These are phyloP conservation scores for Prunella vulgaris DNA, from an alignment of 257 asterid species.

Conservation along the genomic window DNA sequence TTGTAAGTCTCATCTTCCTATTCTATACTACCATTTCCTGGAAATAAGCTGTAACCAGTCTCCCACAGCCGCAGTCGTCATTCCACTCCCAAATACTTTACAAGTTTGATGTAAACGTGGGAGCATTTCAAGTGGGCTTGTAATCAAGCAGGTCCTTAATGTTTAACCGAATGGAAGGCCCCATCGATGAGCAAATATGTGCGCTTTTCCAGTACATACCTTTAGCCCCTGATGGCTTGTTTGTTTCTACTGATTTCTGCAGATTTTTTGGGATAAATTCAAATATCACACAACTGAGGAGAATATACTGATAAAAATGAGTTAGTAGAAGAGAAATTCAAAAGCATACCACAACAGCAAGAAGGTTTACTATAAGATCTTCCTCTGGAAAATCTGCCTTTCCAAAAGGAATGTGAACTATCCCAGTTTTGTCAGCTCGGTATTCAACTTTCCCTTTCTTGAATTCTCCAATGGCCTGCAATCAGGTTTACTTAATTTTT, in stretches of 20 bases:
- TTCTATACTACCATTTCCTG: slow-evolving; percentile 24
- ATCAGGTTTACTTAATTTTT: neutral
- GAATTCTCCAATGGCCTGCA: slow-evolving; percentile 90
- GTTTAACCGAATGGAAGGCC: slow-evolving; percentile 88
- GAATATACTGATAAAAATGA: neutral
- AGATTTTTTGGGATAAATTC: neutral
- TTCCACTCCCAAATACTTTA: slow-evolving; percentile 25
- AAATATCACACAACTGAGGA: neutral
- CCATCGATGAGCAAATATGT: slow-evolving; percentile 90
- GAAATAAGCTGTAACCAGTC: slow-evolving; percentile 14
- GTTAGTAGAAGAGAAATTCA: neutral
- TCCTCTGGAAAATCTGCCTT: slow-evolving; percentile 84
- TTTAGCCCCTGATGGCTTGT: slow-evolving; percentile 91
- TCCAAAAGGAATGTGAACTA: slow-evolving; percentile 94
- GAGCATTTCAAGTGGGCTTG: slow-evolving; percentile 48
- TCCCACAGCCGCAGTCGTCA: neutral
- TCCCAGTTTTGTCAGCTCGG: slow-evolving; percentile 99
- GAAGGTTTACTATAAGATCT: slow-evolving; percentile 72
- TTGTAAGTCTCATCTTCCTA: slow-evolving; percentile 7
- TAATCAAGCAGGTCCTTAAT: slow-evolving; percentile 73
- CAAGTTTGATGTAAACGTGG: slow-evolving; percentile 13
- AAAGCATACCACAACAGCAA: slow-evolving; percentile 73
- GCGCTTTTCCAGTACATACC: slow-evolving; percentile 97
- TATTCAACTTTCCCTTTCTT: slow-evolving; percentile 96
- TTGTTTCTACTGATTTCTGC: slow-evolving; percentile 92